Evolutionary conservation across 495 filamentous ascomycete species (phyloP).

Genomic region (Astrothelium subdiscretum): DNA sequence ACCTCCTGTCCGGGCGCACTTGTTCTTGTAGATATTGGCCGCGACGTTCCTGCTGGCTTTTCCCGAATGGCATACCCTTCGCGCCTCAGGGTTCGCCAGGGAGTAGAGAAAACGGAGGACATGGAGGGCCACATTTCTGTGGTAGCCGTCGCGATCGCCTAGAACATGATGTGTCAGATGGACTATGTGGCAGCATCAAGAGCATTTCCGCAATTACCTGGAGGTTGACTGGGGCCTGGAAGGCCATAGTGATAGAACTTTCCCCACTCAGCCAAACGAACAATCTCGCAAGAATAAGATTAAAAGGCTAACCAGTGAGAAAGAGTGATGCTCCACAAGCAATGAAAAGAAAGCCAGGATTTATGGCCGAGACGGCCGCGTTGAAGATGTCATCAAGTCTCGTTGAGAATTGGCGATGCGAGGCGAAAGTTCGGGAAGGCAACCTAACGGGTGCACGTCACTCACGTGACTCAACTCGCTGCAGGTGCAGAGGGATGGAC

Average conservation of each 20-base stretch:
- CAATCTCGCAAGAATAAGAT: not conserved
- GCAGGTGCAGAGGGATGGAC: too few species aligned
- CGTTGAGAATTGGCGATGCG: not conserved
- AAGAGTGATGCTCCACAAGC: not conserved
- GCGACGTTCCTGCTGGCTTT: not conserved
- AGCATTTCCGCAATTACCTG: not conserved
- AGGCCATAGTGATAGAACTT: conserved; percentile 8
- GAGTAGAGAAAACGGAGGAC: not conserved
- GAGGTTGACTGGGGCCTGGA: conserved; percentile 10
- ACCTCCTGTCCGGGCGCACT: not conserved
- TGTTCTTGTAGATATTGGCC: not conserved
- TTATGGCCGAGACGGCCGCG: not conserved
- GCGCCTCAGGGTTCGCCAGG: conserved; percentile 3
- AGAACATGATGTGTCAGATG: not conserved
- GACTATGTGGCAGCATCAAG: not conserved
- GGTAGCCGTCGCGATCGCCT: conserved; percentile 3
- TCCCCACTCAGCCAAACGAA: not conserved
- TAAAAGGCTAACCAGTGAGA: not conserved
- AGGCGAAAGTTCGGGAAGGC: not conserved
- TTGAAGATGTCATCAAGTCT: not conserved
- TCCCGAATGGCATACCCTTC: not conserved
- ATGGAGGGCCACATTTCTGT: conserved; percentile 6
- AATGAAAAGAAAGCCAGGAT: not conserved
- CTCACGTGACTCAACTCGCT: too few species aligned
- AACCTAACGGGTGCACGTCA: not conserved